Conservation (phyloP, 129 eudicot genomes). For the Smallanthus sonchifolius region DNA sequence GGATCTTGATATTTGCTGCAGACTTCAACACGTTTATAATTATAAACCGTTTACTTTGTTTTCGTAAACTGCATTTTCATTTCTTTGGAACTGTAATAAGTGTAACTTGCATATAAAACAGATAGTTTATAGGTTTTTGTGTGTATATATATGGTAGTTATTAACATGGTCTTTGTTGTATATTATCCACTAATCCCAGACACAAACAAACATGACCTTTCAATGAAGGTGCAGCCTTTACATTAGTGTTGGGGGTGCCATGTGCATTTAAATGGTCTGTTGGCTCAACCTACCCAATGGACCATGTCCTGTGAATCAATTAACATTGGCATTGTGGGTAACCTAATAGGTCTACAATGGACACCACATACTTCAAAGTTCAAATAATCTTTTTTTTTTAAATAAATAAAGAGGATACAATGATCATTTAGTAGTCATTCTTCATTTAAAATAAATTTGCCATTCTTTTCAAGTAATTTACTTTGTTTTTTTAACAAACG, state of each 20-base stretch:
- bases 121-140: no score
- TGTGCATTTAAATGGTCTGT: slow-evolving; percentile 34
- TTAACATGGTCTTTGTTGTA: slow-evolving; percentile 24
- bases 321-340: slow-evolving; percentile 3
- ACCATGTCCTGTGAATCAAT: slow-evolving; percentile 14
- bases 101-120: no score
- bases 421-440: no score
- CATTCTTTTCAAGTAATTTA: background rate
- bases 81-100: no score
- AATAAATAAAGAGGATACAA: no score
- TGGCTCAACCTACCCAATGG: slow-evolving; percentile 9
- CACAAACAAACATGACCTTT: slow-evolving; percentile 27
- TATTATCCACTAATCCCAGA: slow-evolving; percentile 23
- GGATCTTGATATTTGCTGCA: no score
- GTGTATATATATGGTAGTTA: slow-evolving; percentile 1
- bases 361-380: no score
- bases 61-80: no score
- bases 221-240: slow-evolving; percentile 10
- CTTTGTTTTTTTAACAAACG: background rate
- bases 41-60: no score
- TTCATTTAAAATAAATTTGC: no score
- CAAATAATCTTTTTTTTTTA: no score
- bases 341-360: background rate
- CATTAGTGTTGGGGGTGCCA: slow-evolving; percentile 24
- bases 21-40: no score